Base-by-base conservation (phyloP, 1,139 yeast species). In the Nakaseomyces delphensis region DNA sequence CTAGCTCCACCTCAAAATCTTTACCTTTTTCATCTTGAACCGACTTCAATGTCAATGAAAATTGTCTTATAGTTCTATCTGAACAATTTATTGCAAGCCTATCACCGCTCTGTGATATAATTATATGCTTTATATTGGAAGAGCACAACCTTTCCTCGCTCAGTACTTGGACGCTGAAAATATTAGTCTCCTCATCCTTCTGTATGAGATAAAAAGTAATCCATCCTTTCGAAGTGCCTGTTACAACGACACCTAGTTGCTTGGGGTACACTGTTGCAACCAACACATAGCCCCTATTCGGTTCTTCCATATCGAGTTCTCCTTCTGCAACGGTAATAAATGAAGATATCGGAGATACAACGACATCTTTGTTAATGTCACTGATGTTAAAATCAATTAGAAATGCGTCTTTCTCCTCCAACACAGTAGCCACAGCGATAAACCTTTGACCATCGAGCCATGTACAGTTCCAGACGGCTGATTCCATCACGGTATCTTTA, bases 141-240 rank as follows among this genome's bases (percentile, higher is more conserved):
- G 74, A 71, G 38, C 91, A 73, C 21, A 84, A 59, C 52, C 35
- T 28, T 16, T 30, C 24, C n/a, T 36, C 20, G 20, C 24, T 36
- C 10, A 36, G 4, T 20, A 25, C 16, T 10, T 29, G 19, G 13
- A 40, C 28, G 11, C 19, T 29, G 6, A 38, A 19, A 51, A 44
- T 53, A 41, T 74, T 71, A 38, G 91, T 73, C 21, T 83, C 60
- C 52, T 38, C 60, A 13, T 29, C 11, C 32, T 31, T 23, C n/a
- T 31, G 13, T 33, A 33, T 18, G 13, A n/a, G 7, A 40, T 75
- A 65, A 18, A 86, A 69, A 48, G 79, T 79, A 21, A 89, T 55
- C 72, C 77, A 74, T 0, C 97, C 97, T 58, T 82, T 79, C 45
- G 79, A 80, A 2, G 95, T 84, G 0, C 96, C 96, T 0, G 81